Evolutionary conservation across 306 rosid species (phyloP).

Genomic region (Sphenostylis stenocarpa): DNA sequence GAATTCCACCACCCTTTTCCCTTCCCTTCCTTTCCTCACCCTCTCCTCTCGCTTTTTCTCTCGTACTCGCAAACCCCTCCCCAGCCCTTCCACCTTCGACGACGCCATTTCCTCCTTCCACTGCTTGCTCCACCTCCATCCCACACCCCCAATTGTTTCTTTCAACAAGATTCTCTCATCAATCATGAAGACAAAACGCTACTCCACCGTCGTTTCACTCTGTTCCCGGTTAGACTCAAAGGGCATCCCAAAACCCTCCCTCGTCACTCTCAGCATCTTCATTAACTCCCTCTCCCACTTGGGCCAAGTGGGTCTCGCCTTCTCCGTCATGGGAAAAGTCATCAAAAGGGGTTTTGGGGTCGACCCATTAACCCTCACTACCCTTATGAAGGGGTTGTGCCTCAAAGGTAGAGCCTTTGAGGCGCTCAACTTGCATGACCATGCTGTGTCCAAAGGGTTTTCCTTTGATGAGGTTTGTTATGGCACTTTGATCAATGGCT

Average conservation of each 20-base stretch:
- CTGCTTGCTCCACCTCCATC: conserved; percentile 7
- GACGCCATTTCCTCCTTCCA: conserved; percentile 36
- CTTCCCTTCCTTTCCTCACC: neutral
- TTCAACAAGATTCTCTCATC: conserved; percentile 32
- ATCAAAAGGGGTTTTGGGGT: conserved; percentile 34
- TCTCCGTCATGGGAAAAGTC: conserved; percentile 28
- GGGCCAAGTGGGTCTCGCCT: conserved; percentile 37
- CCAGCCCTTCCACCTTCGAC: neutral
- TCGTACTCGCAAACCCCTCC: neutral
- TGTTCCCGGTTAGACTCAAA: conserved; percentile 2
- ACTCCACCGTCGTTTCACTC: conserved; percentile 23
- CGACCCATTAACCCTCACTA: conserved; percentile 15
- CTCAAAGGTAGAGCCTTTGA: conserved; percentile 22
- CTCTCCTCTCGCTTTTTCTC: conserved; percentile 17
- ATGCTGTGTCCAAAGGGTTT: conserved; percentile 20
- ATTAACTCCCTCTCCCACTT: conserved; percentile 33
- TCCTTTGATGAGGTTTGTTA: conserved; percentile 36
- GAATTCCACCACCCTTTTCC: conserved; percentile 2
- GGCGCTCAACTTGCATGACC: conserved; percentile 22
- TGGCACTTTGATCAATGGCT: conserved; percentile 38
- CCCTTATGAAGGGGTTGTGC: conserved; percentile 35
- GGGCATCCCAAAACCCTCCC: conserved; percentile 27
- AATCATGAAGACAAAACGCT: conserved; percentile 22
- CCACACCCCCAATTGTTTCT: conserved; percentile 15
- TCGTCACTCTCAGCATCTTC: conserved; percentile 29